A percentile compares a stretch with the other conserved stretches of the same genome.
Evolutionary conservation across 208 protist species (phyloP).

Genomic region (Leishmania guyanensis): DNA sequence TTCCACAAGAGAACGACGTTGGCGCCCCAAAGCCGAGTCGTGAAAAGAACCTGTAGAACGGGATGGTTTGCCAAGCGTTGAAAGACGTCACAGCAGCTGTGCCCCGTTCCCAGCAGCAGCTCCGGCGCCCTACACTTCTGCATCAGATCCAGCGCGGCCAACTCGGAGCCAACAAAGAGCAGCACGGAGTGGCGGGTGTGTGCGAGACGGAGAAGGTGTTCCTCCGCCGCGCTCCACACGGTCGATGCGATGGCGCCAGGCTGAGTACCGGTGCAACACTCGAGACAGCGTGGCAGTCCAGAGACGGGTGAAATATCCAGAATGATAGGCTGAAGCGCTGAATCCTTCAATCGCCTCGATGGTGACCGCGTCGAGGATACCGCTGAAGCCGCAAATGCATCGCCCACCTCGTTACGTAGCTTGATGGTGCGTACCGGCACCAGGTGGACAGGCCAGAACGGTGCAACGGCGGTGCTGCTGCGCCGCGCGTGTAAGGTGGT

Average conservation of each 20-base stretch:
- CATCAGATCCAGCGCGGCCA: constrained; percentile 45
- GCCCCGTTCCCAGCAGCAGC: constrained; percentile 34
- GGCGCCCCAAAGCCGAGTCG: constrained; percentile 68
- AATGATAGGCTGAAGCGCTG: constrained; percentile 55
- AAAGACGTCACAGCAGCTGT: constrained; percentile 39
- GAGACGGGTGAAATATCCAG: constrained; percentile 65
- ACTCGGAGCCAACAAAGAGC: constrained; percentile 63
- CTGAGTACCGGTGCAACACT: constrained; percentile 33
- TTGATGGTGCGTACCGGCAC: constrained; percentile 59
- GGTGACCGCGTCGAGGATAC: not conserved
- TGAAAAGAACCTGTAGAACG: constrained; percentile 53
- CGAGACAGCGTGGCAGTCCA: constrained; percentile 45
- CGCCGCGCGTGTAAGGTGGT: not conserved
- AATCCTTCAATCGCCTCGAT: constrained; percentile 22
- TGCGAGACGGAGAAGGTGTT: constrained; percentile 72
- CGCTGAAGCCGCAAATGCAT: not conserved
- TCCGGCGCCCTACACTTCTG: constrained; percentile 40
- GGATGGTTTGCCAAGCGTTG: constrained; percentile 39
- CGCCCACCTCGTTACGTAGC: constrained; percentile 49
- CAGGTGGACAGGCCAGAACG: constrained; percentile 16
- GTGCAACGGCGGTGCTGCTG: constrained; percentile 6
- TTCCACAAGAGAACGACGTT: constrained; percentile 33
- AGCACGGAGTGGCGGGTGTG: constrained; percentile 62
- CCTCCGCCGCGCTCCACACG: constrained; percentile 41
- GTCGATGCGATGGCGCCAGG: constrained; percentile 24